These are phyloP conservation scores for Raddia guianensis DNA, from an alignment of 176 grass and related monocot genomes.

Conservation along the genomic window DNA sequence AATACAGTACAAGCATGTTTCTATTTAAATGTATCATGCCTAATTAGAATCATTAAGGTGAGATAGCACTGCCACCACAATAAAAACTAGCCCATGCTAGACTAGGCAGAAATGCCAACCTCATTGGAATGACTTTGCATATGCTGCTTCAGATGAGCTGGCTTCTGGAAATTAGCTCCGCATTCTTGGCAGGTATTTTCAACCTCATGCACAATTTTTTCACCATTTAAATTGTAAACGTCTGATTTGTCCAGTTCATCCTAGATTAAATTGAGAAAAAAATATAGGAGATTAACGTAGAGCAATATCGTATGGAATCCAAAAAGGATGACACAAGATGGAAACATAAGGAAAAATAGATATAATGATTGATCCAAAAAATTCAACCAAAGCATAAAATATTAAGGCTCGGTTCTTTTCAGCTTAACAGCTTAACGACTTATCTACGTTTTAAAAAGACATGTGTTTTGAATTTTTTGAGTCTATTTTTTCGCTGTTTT, in stretches of 20 bases:
- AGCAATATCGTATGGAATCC: not conserved
- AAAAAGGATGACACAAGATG: not conserved
- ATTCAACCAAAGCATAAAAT: not conserved
- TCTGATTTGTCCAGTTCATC: constrained; percentile 54
- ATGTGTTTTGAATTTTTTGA: too few relatives aligned
- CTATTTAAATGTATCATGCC: not conserved
- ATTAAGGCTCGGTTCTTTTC: too few relatives aligned
- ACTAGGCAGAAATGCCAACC: constrained; percentile 42
- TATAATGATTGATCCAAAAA: not conserved
- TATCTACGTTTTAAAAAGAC: too few relatives aligned
- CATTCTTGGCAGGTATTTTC: constrained; percentile 54
- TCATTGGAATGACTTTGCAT: constrained; percentile 67
- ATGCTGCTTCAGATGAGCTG: constrained; percentile 80
- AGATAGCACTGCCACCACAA: not conserved
- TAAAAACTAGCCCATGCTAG: not conserved
- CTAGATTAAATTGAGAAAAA: constrained; percentile 31
- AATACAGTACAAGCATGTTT: not conserved
- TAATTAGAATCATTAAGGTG: not conserved
- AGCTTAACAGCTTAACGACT: too few relatives aligned
- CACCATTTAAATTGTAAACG: constrained; percentile 32
- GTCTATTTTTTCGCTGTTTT: too few relatives aligned
- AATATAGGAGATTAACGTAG: not conserved
- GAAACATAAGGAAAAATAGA: not conserved
- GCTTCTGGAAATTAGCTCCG: constrained; percentile 60
- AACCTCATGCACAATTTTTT: constrained; percentile 35